Evolutionary conservation across 371 early-diverging fungal genomes (phyloP), one percentile per base, ranked within the genome.

Genomic region (Phascolomyces articulosus): DNA sequence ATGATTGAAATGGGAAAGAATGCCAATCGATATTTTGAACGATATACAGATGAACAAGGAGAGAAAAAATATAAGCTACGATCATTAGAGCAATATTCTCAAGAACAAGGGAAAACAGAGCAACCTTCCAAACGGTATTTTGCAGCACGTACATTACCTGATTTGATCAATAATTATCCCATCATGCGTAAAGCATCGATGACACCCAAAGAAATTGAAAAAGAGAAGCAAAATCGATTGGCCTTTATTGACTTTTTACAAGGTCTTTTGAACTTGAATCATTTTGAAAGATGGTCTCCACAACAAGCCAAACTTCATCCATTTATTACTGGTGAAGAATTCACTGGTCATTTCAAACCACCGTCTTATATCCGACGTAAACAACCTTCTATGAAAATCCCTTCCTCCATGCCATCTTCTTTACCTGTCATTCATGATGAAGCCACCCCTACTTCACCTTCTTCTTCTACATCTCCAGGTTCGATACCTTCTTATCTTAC

Each of bases 291-390:
- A 55, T 96, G 96, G 96, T 90, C 95, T 1, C 97, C 99, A 2
- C 94, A 92, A 47, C 96, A 98, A 73, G 99, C 99, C 3, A 85
- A 89, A 28, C 73, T 90, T 70, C 99, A 98, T 68, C 99, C 98
- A 9, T 98, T 98, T 66, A 93, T 98, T 40, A 96, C 97, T 0
- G 95, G 95, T 4, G 92, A 94, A 68, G 79, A 82, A 21, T 93
- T 89, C 47, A 75, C 69, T 9, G 70, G 64, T 24, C 82, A 77
- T 3, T 82, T 78, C 53, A 74, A 72, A 40, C 82, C 82, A 21
- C 40, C 60, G 2, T 74, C 79, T 10, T 77, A 68, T 63, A 74
- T 74, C 54, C 77, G 77, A 15, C 65, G 72, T 16, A 74, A 73
- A 28, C 73, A 69, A 57, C 60, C 23, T 34, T 34, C 34, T 49